Evolutionary conservation across 2,329 filamentous ascomycete genomes (phyloP), one percentile per base, ranked within the genome.

Genomic region (Neonectria neomacrospora): DNA sequence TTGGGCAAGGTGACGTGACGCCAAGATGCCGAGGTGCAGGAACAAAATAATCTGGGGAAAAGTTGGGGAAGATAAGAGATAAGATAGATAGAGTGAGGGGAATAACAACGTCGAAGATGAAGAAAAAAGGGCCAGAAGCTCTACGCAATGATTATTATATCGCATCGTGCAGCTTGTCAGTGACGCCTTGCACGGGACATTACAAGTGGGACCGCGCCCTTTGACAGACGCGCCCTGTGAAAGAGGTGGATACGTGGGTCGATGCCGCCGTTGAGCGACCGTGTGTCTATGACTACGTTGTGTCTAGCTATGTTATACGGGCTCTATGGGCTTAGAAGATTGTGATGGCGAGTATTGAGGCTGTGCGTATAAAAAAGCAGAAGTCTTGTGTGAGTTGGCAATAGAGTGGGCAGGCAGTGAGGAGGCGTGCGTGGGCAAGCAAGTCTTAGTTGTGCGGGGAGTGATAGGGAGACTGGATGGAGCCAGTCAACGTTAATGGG

Each of bases 41-140:
- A 37, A 37, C 14, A 30, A 37, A 18, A 54, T 3, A 56, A 53
- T 22, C 39, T 56, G 59, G 58, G 22, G 47, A 50, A 61, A 54
- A 20, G 45, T 44, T 44, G 51, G 22, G 20, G 16, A 41, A 37
- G 47, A 20, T 34, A 8, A 20, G n/a, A 42, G 16, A 14, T 8
- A 22, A 34, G 37, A 32, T 20, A 28, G 14, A 3, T 26, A n/a
- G 9, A 8, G 42, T 12, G 5, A 20, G 41, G 16, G 28, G 32
- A 47, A n/a, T n/a, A n/a, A 28, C 16, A 23, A n/a, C n/a, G n/a
- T n/a, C 11, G 5, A 9, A 1, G 20, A 34, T 22, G 52, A 0
- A 26, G 20, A 3, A 14, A 10, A 10, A 52, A 45, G 10, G 26
- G 7, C 3, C 1, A 14, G 4, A 26, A 42, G 28, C 34, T 16